Base-by-base conservation (phyloP, 2,329 filamentous ascomycete species). In the Xylaria sp. region DNA sequence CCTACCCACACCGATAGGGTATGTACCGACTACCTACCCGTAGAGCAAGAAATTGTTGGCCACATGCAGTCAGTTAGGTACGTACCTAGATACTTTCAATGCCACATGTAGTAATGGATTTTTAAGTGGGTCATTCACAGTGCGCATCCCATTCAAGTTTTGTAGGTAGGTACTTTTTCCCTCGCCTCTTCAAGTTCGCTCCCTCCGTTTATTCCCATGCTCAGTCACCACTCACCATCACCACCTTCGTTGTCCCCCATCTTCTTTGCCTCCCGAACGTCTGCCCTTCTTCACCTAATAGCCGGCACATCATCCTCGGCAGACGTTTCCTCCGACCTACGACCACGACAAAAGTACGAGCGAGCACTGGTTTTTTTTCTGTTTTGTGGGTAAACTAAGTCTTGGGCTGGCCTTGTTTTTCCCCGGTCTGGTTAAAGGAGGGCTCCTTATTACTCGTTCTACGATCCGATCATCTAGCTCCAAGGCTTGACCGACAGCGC, bases 131-230 rank as follows among this genome's bases (percentile, higher is more conserved):
- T 17, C 15, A 2, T 29, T 5, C 13, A 66, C 64, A 62, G 64
- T 66, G 64, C 54, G 59, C 15, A 1, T 20, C 33, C 47, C 1
- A 5, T n/a, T 9, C 38, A n/a, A 42, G 54, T 22, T 20, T 54
- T 25, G 36, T n/a, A n/a, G n/a, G 20, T 39, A 39, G 33, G 51
- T 58, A 49, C 53, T 22, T 61, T 61, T 62, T 42, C 56, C 39
- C 47, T 66, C 63, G 63, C 63, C 54, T 62, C 64, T 22, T 59
- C 49, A 47, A 38, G 54, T 55, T 50, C 38, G 53, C 54, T 42
- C 33, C 20, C 54, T 54, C 56, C 25, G 45, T 61, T 29, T 55
- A 42, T 55, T 27, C 31, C 53, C 39, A 17, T 42, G 45, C 20
- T 36, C 47, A 47, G 36, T 51, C 49, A 56, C 50, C n/a, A 60